A percentile compares a stretch with the other conserved stretches of the same genome.
phyloP scores from a whole-genome alignment of 75 land plant species.

The Gnetum montanum region DNA sequence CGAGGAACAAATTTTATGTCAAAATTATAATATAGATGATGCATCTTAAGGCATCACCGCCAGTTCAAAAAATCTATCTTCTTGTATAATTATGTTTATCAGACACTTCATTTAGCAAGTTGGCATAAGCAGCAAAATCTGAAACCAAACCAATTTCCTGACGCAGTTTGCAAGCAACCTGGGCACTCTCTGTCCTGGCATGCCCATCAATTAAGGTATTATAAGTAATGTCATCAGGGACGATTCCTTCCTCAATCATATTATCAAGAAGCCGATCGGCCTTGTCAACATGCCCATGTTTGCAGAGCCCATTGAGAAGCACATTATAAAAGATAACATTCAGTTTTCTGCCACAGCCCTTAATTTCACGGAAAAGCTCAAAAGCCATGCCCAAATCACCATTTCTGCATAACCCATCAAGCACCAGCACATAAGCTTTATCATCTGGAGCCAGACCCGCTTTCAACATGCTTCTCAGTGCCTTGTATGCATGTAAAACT shows the following conservation, averaged over 20 bases:
- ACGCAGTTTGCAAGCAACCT: slow-evolving; percentile 15
- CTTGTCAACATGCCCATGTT: slow-evolving; percentile 56
- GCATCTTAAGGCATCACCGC: no score
- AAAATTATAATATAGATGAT: no score
- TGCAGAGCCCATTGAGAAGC: slow-evolving; percentile 68
- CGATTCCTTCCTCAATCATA: slow-evolving; percentile 51
- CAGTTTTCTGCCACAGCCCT: slow-evolving; percentile 38
- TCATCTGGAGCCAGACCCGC: slow-evolving; percentile 45
- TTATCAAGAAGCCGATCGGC: slow-evolving; percentile 48
- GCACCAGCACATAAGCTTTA: slow-evolving; percentile 56
- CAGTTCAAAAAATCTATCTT: no score
- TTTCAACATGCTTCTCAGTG: slow-evolving; percentile 34
- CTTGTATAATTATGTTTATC: neutral
- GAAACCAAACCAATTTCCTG: slow-evolving; percentile 38
- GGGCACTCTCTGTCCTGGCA: slow-evolving; percentile 15
- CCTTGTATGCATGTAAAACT: slow-evolving; percentile 43
- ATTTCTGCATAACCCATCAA: slow-evolving; percentile 55
- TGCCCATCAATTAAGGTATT: slow-evolving; percentile 48
- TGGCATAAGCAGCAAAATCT: slow-evolving; percentile 39
- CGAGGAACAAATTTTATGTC: no score
- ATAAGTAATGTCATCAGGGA: slow-evolving; percentile 51
- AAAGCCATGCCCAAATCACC: slow-evolving; percentile 56
- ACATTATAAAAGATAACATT: slow-evolving; percentile 61
- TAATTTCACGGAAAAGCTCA: slow-evolving; percentile 54
- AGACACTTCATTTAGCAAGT: slow-evolving; percentile 16